A percentile compares a stretch with the other conserved stretches of the same genome.
These are phyloP conservation scores for Plasmodium gallinaceum DNA, from an alignment of 169 alveolate genomes.

Conservation along the genomic window DNA sequence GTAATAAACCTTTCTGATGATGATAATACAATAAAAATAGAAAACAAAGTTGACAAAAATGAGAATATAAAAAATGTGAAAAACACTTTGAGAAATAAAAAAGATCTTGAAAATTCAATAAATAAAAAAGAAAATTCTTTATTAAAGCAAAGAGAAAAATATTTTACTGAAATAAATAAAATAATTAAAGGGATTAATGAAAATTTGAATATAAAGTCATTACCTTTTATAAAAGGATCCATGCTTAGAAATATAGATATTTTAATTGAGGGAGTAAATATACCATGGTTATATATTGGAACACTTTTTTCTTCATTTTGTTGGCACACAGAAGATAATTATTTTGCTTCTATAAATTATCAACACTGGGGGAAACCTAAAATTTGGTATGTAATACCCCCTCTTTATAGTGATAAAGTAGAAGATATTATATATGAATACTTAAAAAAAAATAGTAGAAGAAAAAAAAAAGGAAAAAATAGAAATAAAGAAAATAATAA, in stretches of 20 bases:
- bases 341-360: slow-evolving; percentile 93
- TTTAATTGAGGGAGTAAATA: slow-evolving; percentile 93
- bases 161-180: slow-evolving; percentile 45
- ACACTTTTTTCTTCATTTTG: slow-evolving; percentile 94
- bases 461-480: slow-evolving; percentile 3
- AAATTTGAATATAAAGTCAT: slow-evolving; percentile 80
- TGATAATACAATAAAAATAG: slow-evolving; percentile 54
- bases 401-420: slow-evolving; percentile 87
- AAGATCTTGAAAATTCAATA: too few relatives aligned
- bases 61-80: too few relatives aligned
- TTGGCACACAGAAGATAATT: slow-evolving; percentile 97
- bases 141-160: slow-evolving; percentile 34
- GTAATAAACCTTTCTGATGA: slow-evolving; percentile 79
- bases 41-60: slow-evolving; percentile 59
- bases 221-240: slow-evolving; percentile 86
- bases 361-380: slow-evolving; percentile 96
- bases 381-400: slow-evolving; percentile 95
- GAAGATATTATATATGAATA: slow-evolving; percentile 87
- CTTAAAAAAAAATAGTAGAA: slow-evolving; percentile 26
- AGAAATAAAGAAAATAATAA: slow-evolving; percentile 3
- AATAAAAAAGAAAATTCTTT: slow-evolving; percentile 1
- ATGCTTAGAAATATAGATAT: slow-evolving; percentile 82
- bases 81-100: too few relatives aligned
- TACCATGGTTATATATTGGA: slow-evolving; percentile 95
- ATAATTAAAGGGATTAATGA: slow-evolving; percentile 81